Conservation (phyloP, 2,329 filamentous ascomycete genomes). For the Botrytis galanthina region DNA sequence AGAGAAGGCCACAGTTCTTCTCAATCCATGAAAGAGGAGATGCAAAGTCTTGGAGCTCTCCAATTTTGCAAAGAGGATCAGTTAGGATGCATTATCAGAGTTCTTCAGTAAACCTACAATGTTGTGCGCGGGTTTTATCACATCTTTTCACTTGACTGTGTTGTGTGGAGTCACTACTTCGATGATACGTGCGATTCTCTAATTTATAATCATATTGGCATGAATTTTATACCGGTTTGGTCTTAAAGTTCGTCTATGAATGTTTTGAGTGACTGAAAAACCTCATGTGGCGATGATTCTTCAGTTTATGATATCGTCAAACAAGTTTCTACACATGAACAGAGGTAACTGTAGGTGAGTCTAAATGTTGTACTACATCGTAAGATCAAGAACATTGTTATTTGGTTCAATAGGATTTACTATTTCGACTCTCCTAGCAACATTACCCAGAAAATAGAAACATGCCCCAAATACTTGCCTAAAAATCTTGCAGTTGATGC, state of each 20-base stretch:
- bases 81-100: neutral
- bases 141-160: too few species aligned
- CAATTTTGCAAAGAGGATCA: neutral
- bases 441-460: neutral
- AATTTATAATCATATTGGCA: neutral
- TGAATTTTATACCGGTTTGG: neutral
- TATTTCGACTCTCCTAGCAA: neutral
- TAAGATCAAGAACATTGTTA: neutral
- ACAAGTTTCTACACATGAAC: too few species aligned
- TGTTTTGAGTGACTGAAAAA: too few species aligned
- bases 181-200: too few species aligned
- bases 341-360: too few species aligned
- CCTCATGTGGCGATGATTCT: too few species aligned
- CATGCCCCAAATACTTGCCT: neutral
- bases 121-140: neutral
- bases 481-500: too few species aligned
- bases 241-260: too few species aligned
- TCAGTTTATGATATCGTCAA: too few species aligned
- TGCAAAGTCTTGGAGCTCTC: fast-evolving
- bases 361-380: neutral
- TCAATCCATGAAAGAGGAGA: neutral
- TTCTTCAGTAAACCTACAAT: neutral
- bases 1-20: fast-evolving
- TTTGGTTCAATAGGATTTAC: neutral
- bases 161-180: too few species aligned